Evolutionary conservation across 2,329 filamentous ascomycete genomes (phyloP).

Genomic region (Aspergillus sp.): DNA sequence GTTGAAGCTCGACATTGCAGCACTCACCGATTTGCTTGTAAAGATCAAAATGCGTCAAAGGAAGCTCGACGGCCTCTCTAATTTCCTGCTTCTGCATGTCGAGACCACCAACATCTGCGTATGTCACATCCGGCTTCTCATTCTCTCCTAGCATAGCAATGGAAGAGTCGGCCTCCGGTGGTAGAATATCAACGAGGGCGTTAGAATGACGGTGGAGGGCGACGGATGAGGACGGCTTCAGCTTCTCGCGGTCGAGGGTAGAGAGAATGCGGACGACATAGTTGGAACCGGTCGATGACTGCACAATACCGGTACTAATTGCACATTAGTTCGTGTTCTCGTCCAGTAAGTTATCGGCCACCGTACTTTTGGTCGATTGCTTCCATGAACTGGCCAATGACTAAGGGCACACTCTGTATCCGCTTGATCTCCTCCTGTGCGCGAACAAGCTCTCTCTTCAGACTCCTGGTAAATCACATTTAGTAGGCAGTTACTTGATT

Average conservation of each 20-base stretch:
- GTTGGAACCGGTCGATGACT: conserved; percentile 97
- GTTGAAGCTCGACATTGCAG: too few species aligned
- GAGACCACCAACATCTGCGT: conserved; percentile 94
- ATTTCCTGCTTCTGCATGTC: conserved; percentile 99
- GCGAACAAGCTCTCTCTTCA: conserved; percentile 95
- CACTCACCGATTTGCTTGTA: conserved; percentile 90
- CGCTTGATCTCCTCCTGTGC: conserved; percentile 99
- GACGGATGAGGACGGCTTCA: conserved; percentile 97
- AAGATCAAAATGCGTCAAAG: conserved; percentile 94
- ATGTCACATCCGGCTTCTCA: conserved; percentile 98
- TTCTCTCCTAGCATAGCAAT: conserved; percentile 97
- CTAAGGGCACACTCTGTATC: conserved; percentile 95
- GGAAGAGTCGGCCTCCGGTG: conserved; percentile 97
- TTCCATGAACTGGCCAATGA: conserved; percentile 99
- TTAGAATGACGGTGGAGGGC: conserved; percentile 98
- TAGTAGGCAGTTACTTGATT: background rate
- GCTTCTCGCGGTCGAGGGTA: conserved; percentile 94
- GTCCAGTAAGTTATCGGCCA: background rate
- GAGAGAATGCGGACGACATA: conserved; percentile 98
- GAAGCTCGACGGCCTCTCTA: conserved; percentile 93
- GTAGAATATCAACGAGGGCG: conserved; percentile 95
- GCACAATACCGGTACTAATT: conserved; percentile 89
- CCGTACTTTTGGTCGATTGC: conserved; percentile 97
- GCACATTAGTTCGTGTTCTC: conserved; percentile 18
- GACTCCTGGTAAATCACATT: conserved; percentile 62